These are phyloP conservation scores for Spizellomyces punctatus DNA, from an alignment of 192 early-diverging fungal genomes.

Conservation along the genomic window DNA sequence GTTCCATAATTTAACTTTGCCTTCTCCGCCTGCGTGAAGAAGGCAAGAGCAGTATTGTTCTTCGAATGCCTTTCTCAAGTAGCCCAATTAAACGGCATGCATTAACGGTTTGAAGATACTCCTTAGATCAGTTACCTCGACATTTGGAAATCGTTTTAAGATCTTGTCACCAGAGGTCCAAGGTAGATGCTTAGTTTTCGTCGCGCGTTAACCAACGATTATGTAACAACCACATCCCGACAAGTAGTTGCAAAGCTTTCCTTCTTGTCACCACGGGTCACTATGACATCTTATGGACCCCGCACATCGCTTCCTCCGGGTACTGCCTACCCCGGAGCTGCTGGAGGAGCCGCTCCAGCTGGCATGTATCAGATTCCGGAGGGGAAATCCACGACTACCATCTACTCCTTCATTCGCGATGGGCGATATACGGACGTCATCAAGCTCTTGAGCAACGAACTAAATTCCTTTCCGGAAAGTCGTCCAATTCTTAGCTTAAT, in stretches of 20 bases:
- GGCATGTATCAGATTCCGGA: slow-evolving; percentile 54
- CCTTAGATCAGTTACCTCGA: too few species aligned
- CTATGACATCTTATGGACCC: slow-evolving; percentile 31
- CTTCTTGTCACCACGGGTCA: background rate
- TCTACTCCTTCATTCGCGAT: slow-evolving; percentile 60
- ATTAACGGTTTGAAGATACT: too few species aligned
- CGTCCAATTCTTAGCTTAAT: slow-evolving; percentile 56
- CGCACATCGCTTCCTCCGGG: slow-evolving; percentile 13
- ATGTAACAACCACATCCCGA: too few species aligned
- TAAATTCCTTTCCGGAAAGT: slow-evolving; percentile 45
- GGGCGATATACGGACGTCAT: slow-evolving; percentile 54
- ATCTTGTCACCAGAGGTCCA: too few species aligned
- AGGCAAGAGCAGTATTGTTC: slow-evolving; percentile 87
- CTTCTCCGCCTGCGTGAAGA: slow-evolving; percentile 90
- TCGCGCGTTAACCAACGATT: too few species aligned
- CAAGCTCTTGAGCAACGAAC: slow-evolving; percentile 56
- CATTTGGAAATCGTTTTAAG: too few species aligned
- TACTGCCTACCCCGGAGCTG: slow-evolving; percentile 25
- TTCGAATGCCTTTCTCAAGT: slow-evolving; percentile 74
- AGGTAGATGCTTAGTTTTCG: too few species aligned
- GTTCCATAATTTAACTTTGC: slow-evolving; percentile 89
- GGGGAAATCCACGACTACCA: slow-evolving; percentile 60
- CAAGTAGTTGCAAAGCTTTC: background rate
- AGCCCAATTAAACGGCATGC: background rate
- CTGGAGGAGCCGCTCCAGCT: slow-evolving; percentile 40